phyloP scores from a whole-genome alignment of 2,329 filamentous ascomycete genomes.

The Juglanconis sp. region DNA sequence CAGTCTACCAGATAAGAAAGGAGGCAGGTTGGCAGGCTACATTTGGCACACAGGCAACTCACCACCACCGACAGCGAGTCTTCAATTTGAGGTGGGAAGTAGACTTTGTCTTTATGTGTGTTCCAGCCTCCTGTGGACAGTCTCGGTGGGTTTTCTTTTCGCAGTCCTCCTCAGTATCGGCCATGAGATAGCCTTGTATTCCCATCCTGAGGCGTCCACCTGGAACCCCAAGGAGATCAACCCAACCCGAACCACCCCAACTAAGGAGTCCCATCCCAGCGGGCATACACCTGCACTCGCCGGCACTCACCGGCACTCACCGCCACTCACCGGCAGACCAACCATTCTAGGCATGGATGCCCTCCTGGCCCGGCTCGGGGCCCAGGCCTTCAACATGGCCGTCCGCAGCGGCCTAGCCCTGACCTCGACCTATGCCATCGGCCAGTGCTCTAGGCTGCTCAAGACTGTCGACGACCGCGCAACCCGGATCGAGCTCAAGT shows the following conservation, averaged over 20 bases:
- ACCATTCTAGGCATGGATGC: conserved; percentile 62
- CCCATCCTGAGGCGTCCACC: neutral
- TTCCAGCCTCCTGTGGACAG: neutral
- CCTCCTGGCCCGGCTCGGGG: conserved; percentile 49
- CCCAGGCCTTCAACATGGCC: conserved; percentile 86
- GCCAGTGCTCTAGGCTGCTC: conserved; percentile 74
- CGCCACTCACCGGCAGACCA: neutral
- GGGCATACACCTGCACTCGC: neutral
- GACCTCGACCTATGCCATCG: conserved; percentile 81
- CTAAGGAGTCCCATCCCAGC: neutral
- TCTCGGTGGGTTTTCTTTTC: neutral
- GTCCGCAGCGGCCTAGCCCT: conserved; percentile 83
- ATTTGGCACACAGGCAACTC: neutral
- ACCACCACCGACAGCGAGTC: neutral
- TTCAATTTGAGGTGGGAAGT: neutral
- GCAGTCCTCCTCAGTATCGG: neutral
- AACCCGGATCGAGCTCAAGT: conserved; percentile 64
- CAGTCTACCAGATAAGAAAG: neutral
- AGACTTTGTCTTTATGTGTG: neutral
- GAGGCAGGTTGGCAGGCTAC: neutral
- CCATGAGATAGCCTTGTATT: neutral
- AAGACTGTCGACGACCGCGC: conserved; percentile 72
- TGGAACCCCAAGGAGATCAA: neutral
- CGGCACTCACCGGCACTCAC: neutral
- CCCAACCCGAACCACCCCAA: neutral